Conservation (phyloP, 495 filamentous ascomycete genomes). For the Zalerion maritima region DNA sequence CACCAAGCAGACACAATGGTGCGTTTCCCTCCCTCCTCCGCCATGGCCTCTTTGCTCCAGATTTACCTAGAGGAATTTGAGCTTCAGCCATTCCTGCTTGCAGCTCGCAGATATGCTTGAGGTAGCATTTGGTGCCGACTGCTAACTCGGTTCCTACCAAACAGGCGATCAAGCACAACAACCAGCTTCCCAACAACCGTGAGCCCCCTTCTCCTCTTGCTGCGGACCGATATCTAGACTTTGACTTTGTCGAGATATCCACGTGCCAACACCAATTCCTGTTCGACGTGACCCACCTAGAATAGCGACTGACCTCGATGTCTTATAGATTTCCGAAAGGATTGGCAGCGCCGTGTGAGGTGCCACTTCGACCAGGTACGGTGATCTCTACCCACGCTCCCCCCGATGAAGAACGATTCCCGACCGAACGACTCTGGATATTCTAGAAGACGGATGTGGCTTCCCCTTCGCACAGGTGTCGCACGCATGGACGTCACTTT, state of each 20-base stretch:
- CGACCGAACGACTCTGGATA: constrained; percentile 27
- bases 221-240: constrained; percentile 7
- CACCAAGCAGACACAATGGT: constrained; percentile 54
- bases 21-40: constrained; percentile 21
- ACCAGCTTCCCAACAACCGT: constrained; percentile 97
- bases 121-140: constrained; percentile 9
- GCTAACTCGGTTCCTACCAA: constrained; percentile 17
- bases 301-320: constrained; percentile 10
- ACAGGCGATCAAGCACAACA: constrained; percentile 98
- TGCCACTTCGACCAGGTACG: constrained; percentile 99
- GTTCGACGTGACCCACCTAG: constrained; percentile 8
- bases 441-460: not conserved
- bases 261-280: constrained; percentile 9
- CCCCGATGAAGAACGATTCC: too few relatives aligned
- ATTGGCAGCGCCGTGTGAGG: constrained; percentile 97
- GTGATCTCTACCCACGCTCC: too few relatives aligned
- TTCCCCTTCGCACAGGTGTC: too few relatives aligned
- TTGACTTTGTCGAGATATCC: constrained; percentile 8
- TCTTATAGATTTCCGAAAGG: constrained; percentile 91
- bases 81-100: constrained; percentile 1
- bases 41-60: not conserved
- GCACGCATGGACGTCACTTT: constrained; percentile 6
- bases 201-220: constrained; percentile 31
- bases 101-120: constrained; percentile 1
- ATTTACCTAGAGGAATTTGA: constrained; percentile 1